Conservation (phyloP, 768 basidiomycete species). For the Podaxis sp. region DNA sequence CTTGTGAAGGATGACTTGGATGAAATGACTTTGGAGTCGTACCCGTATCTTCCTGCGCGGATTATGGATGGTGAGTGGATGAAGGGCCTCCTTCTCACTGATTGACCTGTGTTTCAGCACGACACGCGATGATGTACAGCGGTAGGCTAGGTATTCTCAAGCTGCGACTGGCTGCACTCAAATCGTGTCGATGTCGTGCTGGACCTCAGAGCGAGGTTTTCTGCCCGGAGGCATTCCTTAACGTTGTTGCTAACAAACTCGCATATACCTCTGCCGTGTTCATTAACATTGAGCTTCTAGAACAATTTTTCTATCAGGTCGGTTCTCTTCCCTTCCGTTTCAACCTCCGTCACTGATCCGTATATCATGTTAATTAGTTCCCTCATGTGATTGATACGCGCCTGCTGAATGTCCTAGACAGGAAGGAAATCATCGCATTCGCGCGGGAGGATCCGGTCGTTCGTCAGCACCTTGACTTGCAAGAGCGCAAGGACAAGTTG, state of each 20-base stretch:
- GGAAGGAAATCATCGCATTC: constrained; percentile 85
- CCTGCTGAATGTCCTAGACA: constrained; percentile 87
- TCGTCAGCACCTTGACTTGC: constrained; percentile 84
- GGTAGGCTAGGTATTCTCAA: constrained; percentile 86
- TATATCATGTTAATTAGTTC: constrained; percentile 52
- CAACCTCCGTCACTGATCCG: constrained; percentile 4
- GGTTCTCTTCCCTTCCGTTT: constrained; percentile 20
- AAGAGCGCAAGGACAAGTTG: constrained; percentile 96
- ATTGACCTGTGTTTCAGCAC: constrained; percentile 52
- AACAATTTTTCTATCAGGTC: constrained; percentile 98
- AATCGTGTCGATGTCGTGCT: constrained; percentile 82
- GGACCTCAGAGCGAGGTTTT: constrained; percentile 88
- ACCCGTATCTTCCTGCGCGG: constrained; percentile 91
- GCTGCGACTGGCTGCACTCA: constrained; percentile 81
- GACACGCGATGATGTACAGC: constrained; percentile 86
- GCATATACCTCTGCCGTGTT: constrained; percentile 97
- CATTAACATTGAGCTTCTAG: constrained; percentile 96
- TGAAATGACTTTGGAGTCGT: constrained; percentile 63
- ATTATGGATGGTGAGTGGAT: constrained; percentile 81
- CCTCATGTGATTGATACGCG: constrained; percentile 96
- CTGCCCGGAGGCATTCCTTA: constrained; percentile 96
- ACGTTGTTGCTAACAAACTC: constrained; percentile 95
- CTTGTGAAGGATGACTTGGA: constrained; percentile 35
- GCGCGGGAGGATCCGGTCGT: constrained; percentile 95
- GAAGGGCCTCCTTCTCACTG: background rate